Conservation (phyloP, 495 filamentous ascomycete species). For the Neurospora terricola region DNA sequence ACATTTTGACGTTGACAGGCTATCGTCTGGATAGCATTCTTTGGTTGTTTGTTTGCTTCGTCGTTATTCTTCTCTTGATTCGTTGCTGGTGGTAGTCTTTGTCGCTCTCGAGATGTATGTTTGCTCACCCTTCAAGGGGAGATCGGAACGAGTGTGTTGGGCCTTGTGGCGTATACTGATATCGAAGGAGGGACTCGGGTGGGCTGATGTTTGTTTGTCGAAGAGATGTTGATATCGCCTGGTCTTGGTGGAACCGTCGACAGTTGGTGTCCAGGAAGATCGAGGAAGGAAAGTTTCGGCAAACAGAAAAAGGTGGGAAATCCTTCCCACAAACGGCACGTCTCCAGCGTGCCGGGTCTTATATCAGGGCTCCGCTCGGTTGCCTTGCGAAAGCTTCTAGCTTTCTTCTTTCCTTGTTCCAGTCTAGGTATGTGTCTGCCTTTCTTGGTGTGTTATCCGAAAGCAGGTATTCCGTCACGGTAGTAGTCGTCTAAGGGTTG, state of each 20-base stretch:
- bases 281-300: background rate
- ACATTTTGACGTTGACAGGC: conserved; percentile 1
- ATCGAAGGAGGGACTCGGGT: background rate
- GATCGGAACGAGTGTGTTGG: background rate
- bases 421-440: background rate
- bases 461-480: background rate
- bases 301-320: background rate
- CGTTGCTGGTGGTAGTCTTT: background rate
- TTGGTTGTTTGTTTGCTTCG: background rate
- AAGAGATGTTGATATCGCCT: no score
- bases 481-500: background rate
- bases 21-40: background rate
- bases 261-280: no score
- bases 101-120: background rate
- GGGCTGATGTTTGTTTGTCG: background rate
- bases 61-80: background rate
- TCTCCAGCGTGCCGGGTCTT: background rate
- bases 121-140: background rate
- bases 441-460: background rate
- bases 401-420: background rate
- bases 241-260: no score
- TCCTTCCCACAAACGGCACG: background rate
- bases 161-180: background rate
- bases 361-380: background rate
- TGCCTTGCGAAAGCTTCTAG: background rate